Evolutionary conservation across 2,329 filamentous ascomycete species (phyloP).

Genomic region (Neonectria sp.): DNA sequence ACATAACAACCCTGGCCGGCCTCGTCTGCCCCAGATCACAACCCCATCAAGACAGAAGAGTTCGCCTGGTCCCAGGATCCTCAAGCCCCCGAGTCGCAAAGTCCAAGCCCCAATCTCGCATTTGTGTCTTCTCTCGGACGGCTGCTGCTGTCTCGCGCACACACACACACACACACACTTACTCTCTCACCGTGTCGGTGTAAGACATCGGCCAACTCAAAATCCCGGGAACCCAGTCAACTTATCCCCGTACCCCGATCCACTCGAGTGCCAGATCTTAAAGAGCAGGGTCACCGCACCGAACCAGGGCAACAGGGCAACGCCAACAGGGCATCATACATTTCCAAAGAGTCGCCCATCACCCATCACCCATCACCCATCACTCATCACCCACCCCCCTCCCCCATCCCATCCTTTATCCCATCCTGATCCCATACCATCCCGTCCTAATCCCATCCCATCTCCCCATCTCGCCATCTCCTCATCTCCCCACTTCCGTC

Average conservation of each 20-base stretch:
- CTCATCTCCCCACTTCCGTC: constrained; percentile 37
- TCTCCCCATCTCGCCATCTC: constrained; percentile 41
- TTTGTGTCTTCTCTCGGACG: not conserved
- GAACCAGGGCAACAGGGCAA: not conserved
- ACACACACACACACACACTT: constrained; percentile 26
- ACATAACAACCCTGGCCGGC: constrained; percentile 25
- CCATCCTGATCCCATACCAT: not conserved
- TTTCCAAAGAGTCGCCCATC: constrained; percentile 33
- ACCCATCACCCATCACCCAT: not conserved
- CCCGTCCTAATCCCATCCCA: constrained; percentile 27
- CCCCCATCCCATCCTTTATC: constrained; percentile 29
- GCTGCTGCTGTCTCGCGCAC: constrained; percentile 19
- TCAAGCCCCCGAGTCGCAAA: constrained; percentile 12
- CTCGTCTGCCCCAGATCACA: constrained; percentile 29
- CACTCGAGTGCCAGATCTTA: constrained; percentile 48
- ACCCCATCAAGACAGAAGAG: constrained; percentile 29
- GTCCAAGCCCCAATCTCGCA: constrained; percentile 16
- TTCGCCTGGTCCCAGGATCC: constrained; percentile 26
- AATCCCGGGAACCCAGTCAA: constrained; percentile 36
- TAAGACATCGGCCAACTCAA: constrained; percentile 48
- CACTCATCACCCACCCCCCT: constrained; percentile 26
- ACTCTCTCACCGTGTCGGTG: constrained; percentile 34
- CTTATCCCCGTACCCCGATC: constrained; percentile 37
- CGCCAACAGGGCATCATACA: constrained; percentile 20
- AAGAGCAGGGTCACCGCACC: constrained; percentile 21